Percentiles rank a stretch among this genome's conserved stretches.
These are phyloP conservation scores for Dictyostelium citrinum DNA, from an alignment of 78 protist species.

Conservation along the genomic window DNA sequence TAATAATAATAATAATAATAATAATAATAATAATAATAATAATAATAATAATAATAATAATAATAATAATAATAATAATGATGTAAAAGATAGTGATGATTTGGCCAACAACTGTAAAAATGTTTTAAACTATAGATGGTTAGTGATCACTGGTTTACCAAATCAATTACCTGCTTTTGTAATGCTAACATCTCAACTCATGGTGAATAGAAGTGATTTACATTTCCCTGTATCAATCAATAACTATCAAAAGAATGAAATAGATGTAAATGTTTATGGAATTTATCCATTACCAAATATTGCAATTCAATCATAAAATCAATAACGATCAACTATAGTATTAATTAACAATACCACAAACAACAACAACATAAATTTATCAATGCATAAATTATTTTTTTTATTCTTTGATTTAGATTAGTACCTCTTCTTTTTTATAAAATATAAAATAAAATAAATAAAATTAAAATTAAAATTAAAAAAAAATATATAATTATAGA, in stretches of 20 bases:
- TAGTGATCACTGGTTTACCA: slow-evolving; percentile 3
- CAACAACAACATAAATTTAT: neutral
- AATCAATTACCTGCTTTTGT: neutral
- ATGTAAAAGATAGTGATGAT: neutral
- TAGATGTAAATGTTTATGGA: neutral
- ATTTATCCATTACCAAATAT: neutral
- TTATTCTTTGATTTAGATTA: no score
- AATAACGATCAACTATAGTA: no score
- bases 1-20: no score
- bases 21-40: neutral
- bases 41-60: neutral
- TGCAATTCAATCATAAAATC: neutral
- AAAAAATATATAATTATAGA: no score
- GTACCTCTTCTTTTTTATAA: no score
- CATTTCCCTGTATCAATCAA: neutral
- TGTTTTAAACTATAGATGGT: neutral
- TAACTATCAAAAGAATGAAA: neutral
- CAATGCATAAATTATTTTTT: no score
- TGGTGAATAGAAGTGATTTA: neutral
- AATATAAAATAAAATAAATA: no score
- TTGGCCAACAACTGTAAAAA: neutral
- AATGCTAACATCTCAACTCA: neutral
- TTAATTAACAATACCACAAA: neutral
- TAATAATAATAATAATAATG: neutral
- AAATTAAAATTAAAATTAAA: no score